Conservation (phyloP, 257 asterid genomes). For the Penstemon eatonii region DNA sequence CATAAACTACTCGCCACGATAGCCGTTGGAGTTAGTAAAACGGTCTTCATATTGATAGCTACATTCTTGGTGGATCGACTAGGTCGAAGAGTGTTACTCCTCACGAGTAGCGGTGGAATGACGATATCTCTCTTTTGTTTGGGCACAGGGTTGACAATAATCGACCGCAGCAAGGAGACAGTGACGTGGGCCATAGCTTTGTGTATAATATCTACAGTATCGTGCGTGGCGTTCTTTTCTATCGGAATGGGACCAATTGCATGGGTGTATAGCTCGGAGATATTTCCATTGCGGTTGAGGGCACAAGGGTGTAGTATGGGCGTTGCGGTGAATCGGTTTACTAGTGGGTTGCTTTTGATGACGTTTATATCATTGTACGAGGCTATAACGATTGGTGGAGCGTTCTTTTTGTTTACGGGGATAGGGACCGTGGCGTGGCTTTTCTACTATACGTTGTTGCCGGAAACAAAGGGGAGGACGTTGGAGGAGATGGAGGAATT, state of each 20-base stretch:
- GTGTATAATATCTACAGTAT: constrained; percentile 24
- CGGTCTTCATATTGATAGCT: constrained; percentile 46
- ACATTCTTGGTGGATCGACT: constrained; percentile 50
- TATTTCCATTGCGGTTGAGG: constrained; percentile 41
- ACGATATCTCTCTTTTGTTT: constrained; percentile 28
- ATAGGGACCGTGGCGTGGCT: constrained; percentile 32
- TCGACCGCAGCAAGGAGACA: constrained; percentile 24
- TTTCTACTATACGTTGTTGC: constrained; percentile 45
- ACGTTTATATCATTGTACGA: constrained; percentile 37
- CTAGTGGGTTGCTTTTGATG: constrained; percentile 37
- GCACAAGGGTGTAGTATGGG: constrained; percentile 24
- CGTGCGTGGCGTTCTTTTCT: constrained; percentile 36
- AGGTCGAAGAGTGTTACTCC: constrained; percentile 57
- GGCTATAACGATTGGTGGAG: constrained; percentile 43
- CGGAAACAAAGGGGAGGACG: constrained; percentile 42
- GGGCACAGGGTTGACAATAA: constrained; percentile 44
- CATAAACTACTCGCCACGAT: constrained; percentile 51
- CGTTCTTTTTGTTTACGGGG: constrained; percentile 39
- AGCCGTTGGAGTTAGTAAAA: constrained; percentile 55
- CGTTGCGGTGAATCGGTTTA: constrained; percentile 34
- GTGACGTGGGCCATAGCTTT: constrained; percentile 35
- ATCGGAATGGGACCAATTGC: constrained; percentile 46
- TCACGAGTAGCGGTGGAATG: constrained; percentile 56
- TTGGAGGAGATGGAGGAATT: constrained; percentile 47
- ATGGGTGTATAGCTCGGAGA: constrained; percentile 41